A percentile compares a stretch with the other conserved stretches of the same genome.
phyloP scores from a whole-genome alignment of 768 basidiomycete species.

The Chiua virens region DNA sequence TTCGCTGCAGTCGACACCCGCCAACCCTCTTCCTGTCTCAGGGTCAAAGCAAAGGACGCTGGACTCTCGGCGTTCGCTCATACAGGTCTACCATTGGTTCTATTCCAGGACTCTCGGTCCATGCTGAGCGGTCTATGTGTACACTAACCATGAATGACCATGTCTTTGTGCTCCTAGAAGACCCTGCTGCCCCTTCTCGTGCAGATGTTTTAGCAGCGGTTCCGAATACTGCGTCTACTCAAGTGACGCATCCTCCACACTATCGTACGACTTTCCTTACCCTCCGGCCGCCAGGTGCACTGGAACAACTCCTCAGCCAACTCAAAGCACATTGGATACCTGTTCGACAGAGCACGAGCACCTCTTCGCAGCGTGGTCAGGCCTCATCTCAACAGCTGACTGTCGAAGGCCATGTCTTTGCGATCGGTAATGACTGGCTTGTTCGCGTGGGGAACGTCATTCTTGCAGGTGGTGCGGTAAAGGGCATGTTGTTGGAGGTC shows the following conservation, averaged over 20 bases:
- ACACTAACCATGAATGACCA: conserved; percentile 78
- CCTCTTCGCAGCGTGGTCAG: conserved; percentile 45
- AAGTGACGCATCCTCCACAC: conserved; percentile 43
- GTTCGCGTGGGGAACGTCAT: conserved; percentile 79
- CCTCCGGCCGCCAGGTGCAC: conserved; percentile 66
- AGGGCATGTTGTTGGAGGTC: conserved; percentile 86
- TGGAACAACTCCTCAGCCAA: conserved; percentile 74
- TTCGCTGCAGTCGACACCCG: conserved; percentile 10
- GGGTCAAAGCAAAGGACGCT: conserved; percentile 62
- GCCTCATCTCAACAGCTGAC: conserved; percentile 60
- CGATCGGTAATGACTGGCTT: conserved; percentile 80
- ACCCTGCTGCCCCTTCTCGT: conserved; percentile 67
- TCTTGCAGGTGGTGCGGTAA: conserved; percentile 69
- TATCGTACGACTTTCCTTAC: conserved; percentile 79
- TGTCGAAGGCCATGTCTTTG: conserved; percentile 72
- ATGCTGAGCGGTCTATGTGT: conserved; percentile 69
- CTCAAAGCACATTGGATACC: conserved; percentile 76
- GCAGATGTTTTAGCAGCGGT: conserved; percentile 47
- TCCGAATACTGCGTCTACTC: conserved; percentile 40
- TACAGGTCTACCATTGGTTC: conserved; percentile 73
- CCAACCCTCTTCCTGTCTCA: conserved; percentile 29
- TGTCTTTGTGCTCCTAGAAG: conserved; percentile 77
- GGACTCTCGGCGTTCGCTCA: conserved; percentile 69
- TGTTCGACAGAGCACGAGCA: conserved; percentile 51
- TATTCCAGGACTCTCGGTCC: conserved; percentile 48